Conservation (phyloP, 768 basidiomycete genomes). For the Russula sp. region DNA sequence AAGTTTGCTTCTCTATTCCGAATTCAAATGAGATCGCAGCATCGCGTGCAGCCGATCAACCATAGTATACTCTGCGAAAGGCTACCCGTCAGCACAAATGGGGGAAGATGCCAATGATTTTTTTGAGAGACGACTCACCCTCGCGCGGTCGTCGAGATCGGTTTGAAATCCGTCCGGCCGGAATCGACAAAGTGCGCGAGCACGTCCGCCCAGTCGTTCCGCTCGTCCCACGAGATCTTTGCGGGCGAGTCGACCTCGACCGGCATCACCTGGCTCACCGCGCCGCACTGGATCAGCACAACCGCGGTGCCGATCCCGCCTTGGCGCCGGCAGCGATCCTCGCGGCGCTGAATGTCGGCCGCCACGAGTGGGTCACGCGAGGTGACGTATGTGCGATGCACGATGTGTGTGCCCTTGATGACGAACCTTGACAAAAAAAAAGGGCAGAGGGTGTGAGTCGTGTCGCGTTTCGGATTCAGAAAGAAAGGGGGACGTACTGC, state of each 20-base stretch:
- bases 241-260: slow-evolving; percentile 76
- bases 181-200: slow-evolving; percentile 64
- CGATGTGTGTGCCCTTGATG: slow-evolving; percentile 59
- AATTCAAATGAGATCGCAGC: slow-evolving; percentile 6
- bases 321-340: slow-evolving; percentile 65
- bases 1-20: slow-evolving; percentile 10
- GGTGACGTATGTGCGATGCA: slow-evolving; percentile 62
- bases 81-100: neutral
- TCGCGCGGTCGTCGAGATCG: slow-evolving; percentile 68
- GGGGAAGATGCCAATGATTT: neutral
- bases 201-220: slow-evolving; percentile 66
- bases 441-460: slow-evolving; percentile 2
- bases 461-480: neutral
- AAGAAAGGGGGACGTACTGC: slow-evolving; percentile 40
- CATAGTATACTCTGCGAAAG: slow-evolving; percentile 18
- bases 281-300: slow-evolving; percentile 69
- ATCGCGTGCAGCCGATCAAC: slow-evolving; percentile 16
- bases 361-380: slow-evolving; percentile 61
- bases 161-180: slow-evolving; percentile 71
- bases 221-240: slow-evolving; percentile 67
- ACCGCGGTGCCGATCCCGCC: slow-evolving; percentile 74
- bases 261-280: slow-evolving; percentile 76
- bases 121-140: slow-evolving; percentile 47
- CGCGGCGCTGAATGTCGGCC: slow-evolving; percentile 69
- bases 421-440: slow-evolving; percentile 64